phyloP scores from a whole-genome alignment of 768 basidiomycete genomes.

The Trametes gibbosa region DNA sequence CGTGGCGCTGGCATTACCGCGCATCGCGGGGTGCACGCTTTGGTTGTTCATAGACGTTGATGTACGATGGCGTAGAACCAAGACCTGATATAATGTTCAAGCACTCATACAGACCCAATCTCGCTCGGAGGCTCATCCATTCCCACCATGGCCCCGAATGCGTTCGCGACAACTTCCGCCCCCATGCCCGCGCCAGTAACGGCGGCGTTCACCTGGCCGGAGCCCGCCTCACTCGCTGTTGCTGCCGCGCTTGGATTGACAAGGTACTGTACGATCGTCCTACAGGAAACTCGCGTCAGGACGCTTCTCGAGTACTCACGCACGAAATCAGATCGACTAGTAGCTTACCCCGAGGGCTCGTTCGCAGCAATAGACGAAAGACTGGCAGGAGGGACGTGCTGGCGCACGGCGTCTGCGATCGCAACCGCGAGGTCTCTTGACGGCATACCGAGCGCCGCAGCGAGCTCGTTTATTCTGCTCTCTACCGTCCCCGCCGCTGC shows the following conservation, averaged over 20 bases:
- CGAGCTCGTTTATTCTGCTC: slow-evolving; percentile 55
- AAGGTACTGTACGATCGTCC: slow-evolving; percentile 23
- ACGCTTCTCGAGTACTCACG: not conserved
- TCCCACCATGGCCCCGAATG: slow-evolving; percentile 26
- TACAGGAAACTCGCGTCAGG: slow-evolving; percentile 3
- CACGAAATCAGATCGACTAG: not conserved
- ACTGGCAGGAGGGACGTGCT: slow-evolving; percentile 59
- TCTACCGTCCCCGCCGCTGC: slow-evolving; percentile 42
- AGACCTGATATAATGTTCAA: too few species aligned
- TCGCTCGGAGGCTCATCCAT: slow-evolving; percentile 30
- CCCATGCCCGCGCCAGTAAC: slow-evolving; percentile 10
- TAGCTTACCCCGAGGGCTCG: slow-evolving; percentile 37
- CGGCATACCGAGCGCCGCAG: slow-evolving; percentile 59
- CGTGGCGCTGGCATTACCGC: too few species aligned
- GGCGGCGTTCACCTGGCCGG: not conserved
- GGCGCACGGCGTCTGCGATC: slow-evolving; percentile 56
- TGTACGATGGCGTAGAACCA: too few species aligned
- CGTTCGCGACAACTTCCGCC: slow-evolving; percentile 11
- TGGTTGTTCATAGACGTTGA: too few species aligned
- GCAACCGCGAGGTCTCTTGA: slow-evolving; percentile 60
- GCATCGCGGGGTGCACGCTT: too few species aligned
- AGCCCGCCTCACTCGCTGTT: not conserved
- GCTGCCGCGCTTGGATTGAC: slow-evolving; percentile 24
- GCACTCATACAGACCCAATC: slow-evolving; percentile 11
- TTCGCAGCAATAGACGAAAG: slow-evolving; percentile 52